A percentile compares a stretch with the other conserved stretches of the same genome.
Conservation (phyloP, 805 yeast species). For the Metschnikowia arizonensis region DNA sequence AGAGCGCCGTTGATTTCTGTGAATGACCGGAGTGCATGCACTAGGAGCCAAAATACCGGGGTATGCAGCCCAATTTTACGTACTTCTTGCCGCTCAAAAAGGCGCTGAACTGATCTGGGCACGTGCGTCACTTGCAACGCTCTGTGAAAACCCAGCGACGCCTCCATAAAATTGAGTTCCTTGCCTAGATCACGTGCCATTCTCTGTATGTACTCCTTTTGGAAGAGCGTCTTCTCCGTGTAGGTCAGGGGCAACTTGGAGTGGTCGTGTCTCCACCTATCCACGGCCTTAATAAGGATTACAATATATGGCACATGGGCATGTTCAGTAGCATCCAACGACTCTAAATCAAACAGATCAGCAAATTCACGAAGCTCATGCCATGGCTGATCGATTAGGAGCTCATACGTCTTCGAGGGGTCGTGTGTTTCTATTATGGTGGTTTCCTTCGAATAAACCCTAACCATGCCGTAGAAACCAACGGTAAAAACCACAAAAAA, state of each 20-base stretch:
- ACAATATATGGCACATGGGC: slow-evolving; percentile 70
- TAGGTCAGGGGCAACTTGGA: slow-evolving; percentile 30
- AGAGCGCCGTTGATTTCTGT: slow-evolving; percentile 37
- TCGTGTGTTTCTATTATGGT: slow-evolving; percentile 74
- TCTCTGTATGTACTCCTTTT: slow-evolving; percentile 27
- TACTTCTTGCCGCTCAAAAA: slow-evolving; percentile 16
- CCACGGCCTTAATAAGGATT: slow-evolving; percentile 52
- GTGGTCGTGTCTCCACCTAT: slow-evolving; percentile 36
- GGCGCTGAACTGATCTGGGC: slow-evolving; percentile 26
- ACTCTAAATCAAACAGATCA: slow-evolving; percentile 47
- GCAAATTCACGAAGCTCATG: slow-evolving; percentile 50
- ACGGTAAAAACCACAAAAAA: slow-evolving; percentile 46
- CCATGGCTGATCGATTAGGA: slow-evolving; percentile 74
- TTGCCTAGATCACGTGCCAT: slow-evolving; percentile 46
- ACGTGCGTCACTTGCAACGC: slow-evolving; percentile 35
- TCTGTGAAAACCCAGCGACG: slow-evolving; percentile 31
- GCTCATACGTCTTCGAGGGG: slow-evolving; percentile 56
- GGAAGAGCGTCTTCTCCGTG: slow-evolving; percentile 40
- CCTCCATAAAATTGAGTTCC: slow-evolving; percentile 46
- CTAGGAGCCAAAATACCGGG: slow-evolving; percentile 58
- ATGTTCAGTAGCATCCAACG: slow-evolving; percentile 40
- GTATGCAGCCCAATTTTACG: slow-evolving; percentile 17
- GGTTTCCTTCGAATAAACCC: slow-evolving; percentile 51
- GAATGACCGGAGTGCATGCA: slow-evolving; percentile 51
- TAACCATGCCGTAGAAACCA: slow-evolving; percentile 65